A percentile compares a stretch with the other conserved stretches of the same genome.
phyloP scores from a whole-genome alignment of 2,329 filamentous ascomycete species.

The Apiospora malaysiana region DNA sequence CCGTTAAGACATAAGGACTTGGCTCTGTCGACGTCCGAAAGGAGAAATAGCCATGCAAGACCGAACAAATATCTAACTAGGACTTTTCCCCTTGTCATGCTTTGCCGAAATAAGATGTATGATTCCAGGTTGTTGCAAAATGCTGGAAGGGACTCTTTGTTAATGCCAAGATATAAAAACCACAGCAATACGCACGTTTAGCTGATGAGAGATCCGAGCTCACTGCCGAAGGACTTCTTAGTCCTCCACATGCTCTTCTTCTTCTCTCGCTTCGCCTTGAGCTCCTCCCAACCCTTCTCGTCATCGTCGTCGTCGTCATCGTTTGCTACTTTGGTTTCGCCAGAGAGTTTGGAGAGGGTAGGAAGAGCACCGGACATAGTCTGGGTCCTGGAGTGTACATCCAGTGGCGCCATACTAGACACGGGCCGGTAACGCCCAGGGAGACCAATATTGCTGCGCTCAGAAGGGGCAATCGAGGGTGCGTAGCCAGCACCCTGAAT shows the following conservation, averaged over 20 bases:
- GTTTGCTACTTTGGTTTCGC: conserved; percentile 47
- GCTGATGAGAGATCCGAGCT: conserved; percentile 55
- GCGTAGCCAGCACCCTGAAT: conserved; percentile 70
- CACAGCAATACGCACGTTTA: conserved; percentile 28
- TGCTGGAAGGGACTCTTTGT: background rate
- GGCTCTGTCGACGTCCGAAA: background rate
- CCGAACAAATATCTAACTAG: background rate
- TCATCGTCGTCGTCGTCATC: conserved; percentile 65
- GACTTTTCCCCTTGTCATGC: conserved; percentile 11
- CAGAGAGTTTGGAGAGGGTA: conserved; percentile 46
- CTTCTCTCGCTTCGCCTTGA: conserved; percentile 72
- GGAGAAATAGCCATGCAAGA: background rate
- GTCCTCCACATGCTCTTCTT: conserved; percentile 70
- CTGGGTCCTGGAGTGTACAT: conserved; percentile 44
- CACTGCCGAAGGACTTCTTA: conserved; percentile 60
- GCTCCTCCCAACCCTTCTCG: conserved; percentile 72
- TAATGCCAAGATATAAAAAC: conserved; percentile 14
- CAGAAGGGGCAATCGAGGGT: conserved; percentile 91
- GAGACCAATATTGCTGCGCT: conserved; percentile 91
- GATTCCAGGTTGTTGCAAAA: background rate
- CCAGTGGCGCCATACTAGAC: conserved; percentile 61
- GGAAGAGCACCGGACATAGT: conserved; percentile 50
- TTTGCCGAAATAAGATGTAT: conserved; percentile 1
- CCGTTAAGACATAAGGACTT: background rate
- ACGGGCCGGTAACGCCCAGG: conserved; percentile 92